Evolutionary conservation across 345 rosid species (phyloP).

Genomic region (Corchorus capsularis): DNA sequence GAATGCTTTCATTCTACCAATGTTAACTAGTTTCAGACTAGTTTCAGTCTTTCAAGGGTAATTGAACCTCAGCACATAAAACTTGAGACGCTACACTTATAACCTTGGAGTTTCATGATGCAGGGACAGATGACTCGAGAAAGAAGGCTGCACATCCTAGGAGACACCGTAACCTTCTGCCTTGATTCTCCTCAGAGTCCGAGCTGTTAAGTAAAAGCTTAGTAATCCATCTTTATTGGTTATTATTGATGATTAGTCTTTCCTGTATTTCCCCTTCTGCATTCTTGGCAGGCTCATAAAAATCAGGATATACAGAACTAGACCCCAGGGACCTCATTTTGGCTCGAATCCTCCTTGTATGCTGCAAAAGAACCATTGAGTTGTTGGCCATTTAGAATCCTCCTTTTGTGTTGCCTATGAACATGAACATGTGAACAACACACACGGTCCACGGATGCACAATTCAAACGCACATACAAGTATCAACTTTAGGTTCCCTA

Average conservation of each 20-base stretch:
- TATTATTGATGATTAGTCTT: background rate
- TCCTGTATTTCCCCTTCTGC: background rate
- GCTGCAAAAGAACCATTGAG: constrained; percentile 17
- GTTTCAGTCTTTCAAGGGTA: background rate
- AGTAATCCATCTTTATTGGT: background rate
- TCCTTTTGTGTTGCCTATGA: background rate
- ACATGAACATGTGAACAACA: background rate
- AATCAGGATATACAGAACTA: background rate
- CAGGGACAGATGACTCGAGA: background rate
- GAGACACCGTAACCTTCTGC: background rate
- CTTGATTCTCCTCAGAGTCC: background rate
- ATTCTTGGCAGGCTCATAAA: background rate
- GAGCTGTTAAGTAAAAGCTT: background rate
- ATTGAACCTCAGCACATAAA: background rate
- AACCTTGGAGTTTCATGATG: background rate
- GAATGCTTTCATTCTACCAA: background rate
- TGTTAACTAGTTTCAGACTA: background rate
- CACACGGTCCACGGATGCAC: no score
- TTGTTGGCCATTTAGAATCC: background rate
- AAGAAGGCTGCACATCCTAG: background rate
- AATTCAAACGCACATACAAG: background rate
- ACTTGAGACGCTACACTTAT: background rate
- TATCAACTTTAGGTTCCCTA: background rate
- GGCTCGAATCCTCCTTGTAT: background rate
- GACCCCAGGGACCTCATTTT: constrained; percentile 10